These are phyloP conservation scores for Ehretia macrophylla DNA, from an alignment of 257 asterid species.

Conservation along the genomic window DNA sequence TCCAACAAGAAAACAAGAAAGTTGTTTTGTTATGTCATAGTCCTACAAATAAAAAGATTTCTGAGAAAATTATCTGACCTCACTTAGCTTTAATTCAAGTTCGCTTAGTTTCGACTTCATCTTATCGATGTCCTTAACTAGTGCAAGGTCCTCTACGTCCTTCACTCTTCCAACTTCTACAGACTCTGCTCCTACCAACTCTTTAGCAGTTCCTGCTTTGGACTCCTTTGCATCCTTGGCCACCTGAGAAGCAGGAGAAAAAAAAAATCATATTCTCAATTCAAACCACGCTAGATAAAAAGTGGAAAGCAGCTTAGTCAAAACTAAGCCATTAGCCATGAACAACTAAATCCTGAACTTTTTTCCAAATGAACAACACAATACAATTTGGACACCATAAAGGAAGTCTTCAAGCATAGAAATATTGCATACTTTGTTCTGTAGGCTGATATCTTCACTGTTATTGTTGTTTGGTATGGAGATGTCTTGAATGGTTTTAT, in stretches of 20 bases:
- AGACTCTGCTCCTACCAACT: constrained; percentile 8
- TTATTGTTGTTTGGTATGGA: background rate
- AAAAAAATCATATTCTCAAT: background rate
- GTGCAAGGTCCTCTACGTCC: constrained; percentile 16
- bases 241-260: constrained; percentile 20
- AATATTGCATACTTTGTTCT: constrained; percentile 19
- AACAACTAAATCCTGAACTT: background rate
- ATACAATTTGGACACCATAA: background rate
- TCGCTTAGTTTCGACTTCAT: constrained; percentile 27
- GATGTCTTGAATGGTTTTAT: background rate
- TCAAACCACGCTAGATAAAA: background rate
- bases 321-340: background rate
- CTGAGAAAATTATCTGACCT: constrained; percentile 23
- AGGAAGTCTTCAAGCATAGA: background rate
- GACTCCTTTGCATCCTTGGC: constrained; percentile 14
- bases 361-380: background rate
- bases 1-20: background rate
- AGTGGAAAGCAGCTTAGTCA: background rate
- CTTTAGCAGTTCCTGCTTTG: constrained; percentile 14
- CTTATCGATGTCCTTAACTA: constrained; percentile 23
- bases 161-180: constrained; percentile 12
- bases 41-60: background rate
- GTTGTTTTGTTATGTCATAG: background rate
- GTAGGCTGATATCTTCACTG: constrained; percentile 11
- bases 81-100: constrained; percentile 33